Percentiles rank a stretch among this genome's conserved stretches.
These are phyloP conservation scores for Boletus tylopilopsis DNA, from an alignment of 768 basidiomycete species.

Conservation along the genomic window DNA sequence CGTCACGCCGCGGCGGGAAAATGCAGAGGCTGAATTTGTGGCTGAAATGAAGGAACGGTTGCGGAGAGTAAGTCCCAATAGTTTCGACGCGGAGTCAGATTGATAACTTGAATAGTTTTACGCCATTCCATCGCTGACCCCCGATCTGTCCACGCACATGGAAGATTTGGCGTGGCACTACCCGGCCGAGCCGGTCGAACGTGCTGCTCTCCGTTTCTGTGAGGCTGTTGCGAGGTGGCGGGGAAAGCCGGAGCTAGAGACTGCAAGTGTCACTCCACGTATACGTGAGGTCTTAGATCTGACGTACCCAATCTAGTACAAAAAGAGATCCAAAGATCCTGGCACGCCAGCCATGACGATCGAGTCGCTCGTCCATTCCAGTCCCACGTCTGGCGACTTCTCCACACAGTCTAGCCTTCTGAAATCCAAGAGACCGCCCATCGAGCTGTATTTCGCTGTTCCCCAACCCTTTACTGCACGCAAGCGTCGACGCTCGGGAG, in stretches of 20 bases:
- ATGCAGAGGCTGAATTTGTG: conserved; percentile 69
- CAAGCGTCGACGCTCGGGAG: conserved; percentile 28
- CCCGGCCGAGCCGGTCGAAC: conserved; percentile 78
- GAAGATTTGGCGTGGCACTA: conserved; percentile 69
- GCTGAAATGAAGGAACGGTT: conserved; percentile 71
- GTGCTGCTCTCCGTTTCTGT: conserved; percentile 73
- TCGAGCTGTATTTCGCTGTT: conserved; percentile 37
- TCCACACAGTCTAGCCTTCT: conserved; percentile 12
- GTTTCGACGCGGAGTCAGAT: not conserved
- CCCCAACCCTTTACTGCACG: conserved; percentile 17
- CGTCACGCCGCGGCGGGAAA: conserved; percentile 34
- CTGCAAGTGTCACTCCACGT: conserved; percentile 37
- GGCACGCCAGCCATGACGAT: conserved; percentile 48
- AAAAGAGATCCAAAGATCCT: conserved; percentile 42
- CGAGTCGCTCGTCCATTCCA: conserved; percentile 67
- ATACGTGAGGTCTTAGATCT: conserved; percentile 11
- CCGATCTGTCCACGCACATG: conserved; percentile 77
- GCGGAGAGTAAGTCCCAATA: conserved; percentile 49
- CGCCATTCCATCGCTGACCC: conserved; percentile 65
- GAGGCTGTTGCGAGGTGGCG: conserved; percentile 81
- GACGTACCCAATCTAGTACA: conserved; percentile 45
- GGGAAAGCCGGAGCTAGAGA: conserved; percentile 81
- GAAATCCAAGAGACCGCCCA: conserved; percentile 31
- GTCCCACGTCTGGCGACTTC: conserved; percentile 40
- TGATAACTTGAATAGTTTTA: conserved; percentile 54